Percentiles rank a stretch among this genome's conserved stretches.
Conservation (phyloP, 225 moss, liverwort and hornwort genomes). For the Pseudisothecium myosuroides region DNA sequence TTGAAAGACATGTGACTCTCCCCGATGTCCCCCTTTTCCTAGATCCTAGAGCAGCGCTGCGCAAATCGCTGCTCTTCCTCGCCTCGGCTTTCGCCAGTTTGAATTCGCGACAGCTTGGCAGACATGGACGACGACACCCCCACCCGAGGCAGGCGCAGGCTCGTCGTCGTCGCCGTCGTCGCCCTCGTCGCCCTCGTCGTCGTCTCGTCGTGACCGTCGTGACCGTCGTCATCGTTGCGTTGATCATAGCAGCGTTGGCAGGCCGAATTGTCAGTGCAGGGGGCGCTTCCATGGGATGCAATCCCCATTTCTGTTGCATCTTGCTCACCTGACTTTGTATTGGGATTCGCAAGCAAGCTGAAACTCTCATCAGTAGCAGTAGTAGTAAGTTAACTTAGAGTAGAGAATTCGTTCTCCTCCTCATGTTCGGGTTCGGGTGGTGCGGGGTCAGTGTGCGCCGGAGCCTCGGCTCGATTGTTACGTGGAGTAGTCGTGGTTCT, state of each 20-base stretch:
- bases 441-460: not conserved
- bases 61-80: constrained; percentile 44
- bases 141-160: not conserved
- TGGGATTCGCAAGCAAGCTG: not conserved
- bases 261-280: not conserved
- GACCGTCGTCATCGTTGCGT: not conserved
- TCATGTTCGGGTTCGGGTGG: not conserved
- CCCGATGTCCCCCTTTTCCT: accelerated
- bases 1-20: not conserved
- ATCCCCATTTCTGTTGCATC: not conserved
- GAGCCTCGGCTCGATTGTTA: not conserved
- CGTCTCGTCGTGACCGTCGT: not conserved
- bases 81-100: constrained; percentile 44
- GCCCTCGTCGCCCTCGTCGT: not conserved
- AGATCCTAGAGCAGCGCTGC: constrained; percentile 5
- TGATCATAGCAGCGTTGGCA: not conserved
- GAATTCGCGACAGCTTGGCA: constrained; percentile 38
- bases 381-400: not conserved
- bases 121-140: constrained; percentile 1
- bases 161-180: not conserved
- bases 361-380: not conserved
- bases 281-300: not conserved
- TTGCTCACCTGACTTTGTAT: not conserved
- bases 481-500: not conserved
- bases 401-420: not conserved